A percentile compares a stretch with the other conserved stretches of the same genome.
phyloP scores from a whole-genome alignment of 768 basidiomycete species.

The Dacryopinax spathularia region DNA sequence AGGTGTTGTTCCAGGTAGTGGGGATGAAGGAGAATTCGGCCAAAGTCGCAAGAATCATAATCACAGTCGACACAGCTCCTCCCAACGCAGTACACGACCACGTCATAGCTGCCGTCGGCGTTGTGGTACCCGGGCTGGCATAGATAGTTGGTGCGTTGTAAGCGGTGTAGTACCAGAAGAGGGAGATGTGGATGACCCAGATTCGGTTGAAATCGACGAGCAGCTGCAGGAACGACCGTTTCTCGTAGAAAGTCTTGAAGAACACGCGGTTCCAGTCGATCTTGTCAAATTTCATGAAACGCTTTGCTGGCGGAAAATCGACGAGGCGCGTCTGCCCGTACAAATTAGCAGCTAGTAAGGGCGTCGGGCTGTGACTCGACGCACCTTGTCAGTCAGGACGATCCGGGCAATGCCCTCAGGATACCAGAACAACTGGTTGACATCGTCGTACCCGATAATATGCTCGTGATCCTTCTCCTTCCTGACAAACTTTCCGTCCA shows the following conservation, averaged over 20 bases:
- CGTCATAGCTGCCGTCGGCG: slow-evolving; percentile 57
- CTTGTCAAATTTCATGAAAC: slow-evolving; percentile 93
- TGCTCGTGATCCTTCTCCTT: slow-evolving; percentile 84
- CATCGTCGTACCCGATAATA: slow-evolving; percentile 97
- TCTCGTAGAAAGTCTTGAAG: slow-evolving; percentile 98
- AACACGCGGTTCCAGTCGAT: slow-evolving; percentile 94
- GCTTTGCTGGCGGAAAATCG: slow-evolving; percentile 76
- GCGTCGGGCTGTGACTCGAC: slow-evolving; percentile 9
- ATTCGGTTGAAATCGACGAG: slow-evolving; percentile 99
- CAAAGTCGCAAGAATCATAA: slow-evolving; percentile 90
- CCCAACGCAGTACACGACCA: slow-evolving; percentile 93
- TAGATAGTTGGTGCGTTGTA: slow-evolving; percentile 87
- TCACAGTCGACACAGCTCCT: slow-evolving; percentile 86
- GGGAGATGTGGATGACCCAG: slow-evolving; percentile 91
- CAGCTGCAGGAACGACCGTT: slow-evolving; percentile 89
- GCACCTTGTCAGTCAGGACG: slow-evolving; percentile 72
- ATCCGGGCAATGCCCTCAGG: slow-evolving; percentile 95
- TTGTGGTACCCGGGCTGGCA: slow-evolving; percentile 35
- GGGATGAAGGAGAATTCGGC: slow-evolving; percentile 97
- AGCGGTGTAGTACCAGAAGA: slow-evolving; percentile 94
- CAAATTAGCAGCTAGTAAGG: slow-evolving; percentile 17
- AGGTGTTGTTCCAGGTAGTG: slow-evolving; percentile 96
- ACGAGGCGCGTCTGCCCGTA: slow-evolving; percentile 65
- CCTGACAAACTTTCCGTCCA: slow-evolving; percentile 87
- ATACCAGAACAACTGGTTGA: slow-evolving; percentile 99